phyloP scores from a whole-genome alignment of 148 eudicot species.

The Rhododendron mucronatum region DNA sequence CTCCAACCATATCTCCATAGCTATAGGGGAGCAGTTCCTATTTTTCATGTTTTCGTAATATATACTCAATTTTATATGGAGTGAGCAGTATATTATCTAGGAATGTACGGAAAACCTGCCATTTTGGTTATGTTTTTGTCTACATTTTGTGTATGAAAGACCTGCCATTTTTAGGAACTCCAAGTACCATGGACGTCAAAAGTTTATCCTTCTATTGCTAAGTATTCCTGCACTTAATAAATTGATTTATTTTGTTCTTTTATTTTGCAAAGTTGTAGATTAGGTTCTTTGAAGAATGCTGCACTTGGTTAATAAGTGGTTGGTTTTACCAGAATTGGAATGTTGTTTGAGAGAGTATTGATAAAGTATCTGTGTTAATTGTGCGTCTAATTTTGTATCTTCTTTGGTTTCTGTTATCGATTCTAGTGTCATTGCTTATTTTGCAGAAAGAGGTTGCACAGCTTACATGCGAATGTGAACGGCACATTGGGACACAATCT shows the following conservation, averaged over 20 bases:
- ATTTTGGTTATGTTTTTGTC: background rate
- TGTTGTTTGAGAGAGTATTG: background rate
- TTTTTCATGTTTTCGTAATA: background rate
- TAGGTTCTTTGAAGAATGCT: background rate
- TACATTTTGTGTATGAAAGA: background rate
- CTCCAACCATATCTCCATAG: background rate
- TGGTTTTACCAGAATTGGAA: background rate
- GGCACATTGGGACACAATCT: slow-evolving; percentile 96
- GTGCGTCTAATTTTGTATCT: no score
- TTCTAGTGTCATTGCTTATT: slow-evolving; percentile 1
- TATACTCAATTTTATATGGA: background rate
- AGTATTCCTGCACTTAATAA: background rate
- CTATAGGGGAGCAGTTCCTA: background rate
- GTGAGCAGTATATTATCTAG: background rate
- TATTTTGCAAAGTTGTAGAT: background rate
- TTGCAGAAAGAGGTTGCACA: slow-evolving; percentile 95
- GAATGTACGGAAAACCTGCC: background rate
- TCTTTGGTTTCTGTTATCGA: background rate
- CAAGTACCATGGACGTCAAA: background rate
- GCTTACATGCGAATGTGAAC: slow-evolving; percentile 90
- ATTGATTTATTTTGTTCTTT: background rate
- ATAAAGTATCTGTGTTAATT: no score
- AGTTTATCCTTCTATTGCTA: background rate
- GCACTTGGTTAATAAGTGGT: background rate
- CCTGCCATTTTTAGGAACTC: background rate